A percentile compares a stretch with the other conserved stretches of the same genome.
phyloP scores from a whole-genome alignment of 2,329 filamentous ascomycete species.

The Colletotrichum australisinense region DNA sequence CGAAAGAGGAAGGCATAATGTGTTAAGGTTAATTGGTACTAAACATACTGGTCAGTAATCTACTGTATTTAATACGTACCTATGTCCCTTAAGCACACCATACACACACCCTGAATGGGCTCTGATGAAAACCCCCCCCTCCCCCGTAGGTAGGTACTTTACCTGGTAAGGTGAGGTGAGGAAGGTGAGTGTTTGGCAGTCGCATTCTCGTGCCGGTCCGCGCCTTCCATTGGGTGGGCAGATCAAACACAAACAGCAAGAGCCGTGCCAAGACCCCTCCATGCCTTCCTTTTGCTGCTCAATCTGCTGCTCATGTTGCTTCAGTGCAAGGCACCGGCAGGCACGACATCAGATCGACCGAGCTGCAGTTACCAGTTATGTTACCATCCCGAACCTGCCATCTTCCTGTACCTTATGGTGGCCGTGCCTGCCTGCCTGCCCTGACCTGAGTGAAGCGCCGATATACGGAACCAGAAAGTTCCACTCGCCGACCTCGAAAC shows the following conservation, averaged over 20 bases:
- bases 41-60: no score
- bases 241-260: slow-evolving; percentile 6
- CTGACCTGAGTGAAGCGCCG: neutral
- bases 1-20: no score
- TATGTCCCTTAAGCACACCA: no score
- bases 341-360: neutral
- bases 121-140: no score
- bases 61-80: no score
- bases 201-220: neutral
- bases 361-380: neutral
- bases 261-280: neutral
- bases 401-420: neutral
- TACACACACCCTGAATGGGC: no score
- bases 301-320: neutral
- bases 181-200: neutral
- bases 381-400: neutral
- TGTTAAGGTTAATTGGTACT: no score
- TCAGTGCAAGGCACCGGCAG: neutral
- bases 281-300: neutral
- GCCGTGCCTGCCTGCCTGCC: no score
- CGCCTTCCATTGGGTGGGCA: neutral
- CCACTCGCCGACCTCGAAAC: neutral
- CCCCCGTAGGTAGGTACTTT: no score
- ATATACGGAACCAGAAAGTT: neutral
- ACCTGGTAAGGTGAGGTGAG: neutral